Percentiles rank a stretch among this genome's conserved stretches.
Evolutionary conservation across 257 asterid species (phyloP).

Genomic region (Lycium barbarum): DNA sequence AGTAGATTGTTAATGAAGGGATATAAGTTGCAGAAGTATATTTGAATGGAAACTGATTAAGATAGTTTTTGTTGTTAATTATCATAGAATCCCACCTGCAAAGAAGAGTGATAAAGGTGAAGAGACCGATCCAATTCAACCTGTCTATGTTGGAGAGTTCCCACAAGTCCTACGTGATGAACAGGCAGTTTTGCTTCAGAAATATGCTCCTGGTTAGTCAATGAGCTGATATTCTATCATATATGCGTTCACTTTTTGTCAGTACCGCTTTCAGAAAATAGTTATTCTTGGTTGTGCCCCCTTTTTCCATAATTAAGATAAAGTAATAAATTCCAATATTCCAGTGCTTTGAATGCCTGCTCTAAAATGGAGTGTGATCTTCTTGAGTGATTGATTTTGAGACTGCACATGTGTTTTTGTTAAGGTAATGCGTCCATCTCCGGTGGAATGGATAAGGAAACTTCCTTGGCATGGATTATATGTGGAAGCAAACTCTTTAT

Average conservation of each 20-base stretch:
- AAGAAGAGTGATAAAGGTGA: slow-evolving; percentile 67
- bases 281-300: neutral
- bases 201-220: slow-evolving; percentile 69
- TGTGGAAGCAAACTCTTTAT: slow-evolving; percentile 68
- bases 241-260: neutral
- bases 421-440: slow-evolving; percentile 68
- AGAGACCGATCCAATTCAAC: slow-evolving; percentile 58
- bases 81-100: slow-evolving; percentile 62
- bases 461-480: slow-evolving; percentile 83
- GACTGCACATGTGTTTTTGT: slow-evolving; percentile 35
- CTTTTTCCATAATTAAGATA: neutral
- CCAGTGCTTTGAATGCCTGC: slow-evolving; percentile 2
- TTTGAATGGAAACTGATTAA: neutral
- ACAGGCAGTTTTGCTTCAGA: slow-evolving; percentile 55
- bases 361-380: neutral
- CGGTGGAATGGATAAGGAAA: slow-evolving; percentile 90
- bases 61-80: slow-evolving; percentile 35
- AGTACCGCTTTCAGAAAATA: neutral
- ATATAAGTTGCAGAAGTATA: neutral
- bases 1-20: neutral
- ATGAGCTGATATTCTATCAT: neutral
- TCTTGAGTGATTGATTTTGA: neutral
- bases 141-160: slow-evolving; percentile 88
- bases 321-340: neutral
- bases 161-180: slow-evolving; percentile 89